A percentile compares a stretch with the other conserved stretches of the same genome.
phyloP scores from a whole-genome alignment of 306 rosid genomes.

The Gastrolobium villosum region DNA sequence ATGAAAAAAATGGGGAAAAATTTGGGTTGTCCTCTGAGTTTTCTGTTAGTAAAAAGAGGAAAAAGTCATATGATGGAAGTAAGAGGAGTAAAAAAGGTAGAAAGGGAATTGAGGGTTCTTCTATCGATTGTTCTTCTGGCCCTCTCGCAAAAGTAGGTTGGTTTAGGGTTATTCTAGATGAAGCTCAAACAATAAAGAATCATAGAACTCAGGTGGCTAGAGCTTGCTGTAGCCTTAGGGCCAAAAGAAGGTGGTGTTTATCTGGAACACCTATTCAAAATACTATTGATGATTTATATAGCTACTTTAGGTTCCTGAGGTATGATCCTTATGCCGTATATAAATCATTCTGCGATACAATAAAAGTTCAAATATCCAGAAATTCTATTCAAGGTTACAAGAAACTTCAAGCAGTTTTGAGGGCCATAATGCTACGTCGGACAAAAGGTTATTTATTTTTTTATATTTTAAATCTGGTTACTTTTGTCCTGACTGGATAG shows the following conservation, averaged over 20 bases:
- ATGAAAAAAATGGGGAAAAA: slow-evolving; percentile 72
- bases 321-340: slow-evolving; percentile 95
- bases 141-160: slow-evolving; percentile 94
- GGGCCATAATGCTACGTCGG: slow-evolving; percentile 99
- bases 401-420: slow-evolving; percentile 97
- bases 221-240: slow-evolving; percentile 97
- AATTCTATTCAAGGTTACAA: slow-evolving; percentile 89
- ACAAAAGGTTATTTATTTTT: slow-evolving; percentile 76
- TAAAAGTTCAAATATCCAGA: slow-evolving; percentile 93
- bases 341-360: slow-evolving; percentile 82
- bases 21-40: slow-evolving; percentile 81
- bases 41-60: slow-evolving; percentile 70
- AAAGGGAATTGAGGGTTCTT: slow-evolving; percentile 69
- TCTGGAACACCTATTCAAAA: slow-evolving; percentile 99
- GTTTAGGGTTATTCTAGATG: slow-evolving; percentile 96
- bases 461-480: slow-evolving; percentile 3
- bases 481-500: slow-evolving; percentile 21
- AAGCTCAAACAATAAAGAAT: slow-evolving; percentile 98
- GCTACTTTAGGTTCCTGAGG: slow-evolving; percentile 95
- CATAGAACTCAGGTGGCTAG: slow-evolving; percentile 99
- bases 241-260: slow-evolving; percentile 99
- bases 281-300: slow-evolving; percentile 90
- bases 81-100: slow-evolving; percentile 85
- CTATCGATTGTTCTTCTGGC: slow-evolving; percentile 71
- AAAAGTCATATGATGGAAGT: slow-evolving; percentile 57